phyloP scores from a whole-genome alignment of 305 asterid genomes.

The Rubia tinctorum region DNA sequence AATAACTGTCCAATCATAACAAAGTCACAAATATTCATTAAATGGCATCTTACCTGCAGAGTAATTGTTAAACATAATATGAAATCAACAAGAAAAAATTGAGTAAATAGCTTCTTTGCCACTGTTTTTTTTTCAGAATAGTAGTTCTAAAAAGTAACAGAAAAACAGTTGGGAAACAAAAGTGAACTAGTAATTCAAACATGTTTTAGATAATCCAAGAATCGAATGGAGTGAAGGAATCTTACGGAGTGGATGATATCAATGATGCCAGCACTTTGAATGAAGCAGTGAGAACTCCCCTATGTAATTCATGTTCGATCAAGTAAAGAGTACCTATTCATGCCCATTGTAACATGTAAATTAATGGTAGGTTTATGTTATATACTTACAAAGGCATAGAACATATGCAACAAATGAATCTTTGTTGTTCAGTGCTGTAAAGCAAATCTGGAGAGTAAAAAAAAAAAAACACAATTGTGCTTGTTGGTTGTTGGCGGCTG shows the following conservation, averaged over 20 bases:
- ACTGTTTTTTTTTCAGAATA: neutral
- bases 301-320: slow-evolving; percentile 64
- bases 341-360: slow-evolving; percentile 12
- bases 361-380: neutral
- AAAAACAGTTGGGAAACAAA: slow-evolving; percentile 1
- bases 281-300: slow-evolving; percentile 65
- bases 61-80: neutral
- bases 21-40: slow-evolving; percentile 16
- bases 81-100: neutral
- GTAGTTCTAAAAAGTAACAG: slow-evolving; percentile 2
- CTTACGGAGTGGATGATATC: slow-evolving; percentile 96
- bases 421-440: neutral
- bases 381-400: neutral
- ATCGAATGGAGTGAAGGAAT: slow-evolving; percentile 22
- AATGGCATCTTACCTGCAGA: neutral
- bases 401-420: neutral
- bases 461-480: neutral
- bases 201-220: slow-evolving; percentile 7
- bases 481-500: neutral
- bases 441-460: neutral
- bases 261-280: slow-evolving; percentile 74
- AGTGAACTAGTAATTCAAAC: neutral
- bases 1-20: slow-evolving; percentile 49
- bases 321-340: slow-evolving; percentile 66
- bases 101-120: neutral